phyloP scores from a whole-genome alignment of 768 basidiomycete genomes.

The Tremella yokohamensis region DNA sequence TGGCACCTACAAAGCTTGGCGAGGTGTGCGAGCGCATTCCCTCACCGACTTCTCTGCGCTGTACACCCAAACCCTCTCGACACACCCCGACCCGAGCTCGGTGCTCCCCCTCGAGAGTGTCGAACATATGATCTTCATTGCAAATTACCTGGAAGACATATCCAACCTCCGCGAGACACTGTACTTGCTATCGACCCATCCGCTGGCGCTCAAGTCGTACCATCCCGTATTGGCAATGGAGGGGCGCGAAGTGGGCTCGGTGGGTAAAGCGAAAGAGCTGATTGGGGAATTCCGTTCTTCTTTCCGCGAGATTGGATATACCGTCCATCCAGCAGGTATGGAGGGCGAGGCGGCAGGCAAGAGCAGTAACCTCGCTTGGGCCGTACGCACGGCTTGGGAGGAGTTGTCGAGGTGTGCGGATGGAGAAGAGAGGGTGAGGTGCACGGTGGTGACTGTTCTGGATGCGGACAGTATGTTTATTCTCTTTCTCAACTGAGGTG shows the following conservation, averaged over 20 bases:
- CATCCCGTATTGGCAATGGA: slow-evolving; percentile 44
- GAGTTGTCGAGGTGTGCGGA: slow-evolving; percentile 22
- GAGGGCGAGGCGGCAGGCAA: slow-evolving; percentile 41
- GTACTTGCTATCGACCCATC: slow-evolving; percentile 41
- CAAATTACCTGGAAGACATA: slow-evolving; percentile 35
- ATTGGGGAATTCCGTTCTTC: slow-evolving; percentile 32
- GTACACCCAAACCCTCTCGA: slow-evolving; percentile 10
- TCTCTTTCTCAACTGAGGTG: background rate
- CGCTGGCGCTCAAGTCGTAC: slow-evolving; percentile 30
- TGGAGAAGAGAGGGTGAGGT: slow-evolving; percentile 20
- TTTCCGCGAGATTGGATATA: slow-evolving; percentile 41
- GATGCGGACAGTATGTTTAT: slow-evolving; percentile 36
- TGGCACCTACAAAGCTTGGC: slow-evolving; percentile 27
- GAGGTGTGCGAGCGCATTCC: slow-evolving; percentile 21
- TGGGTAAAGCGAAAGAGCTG: slow-evolving; percentile 33
- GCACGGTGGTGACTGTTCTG: slow-evolving; percentile 37
- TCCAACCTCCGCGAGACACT: slow-evolving; percentile 36
- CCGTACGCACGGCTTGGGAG: slow-evolving; percentile 23
- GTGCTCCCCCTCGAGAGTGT: slow-evolving; percentile 32
- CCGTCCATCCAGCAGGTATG: slow-evolving; percentile 36
- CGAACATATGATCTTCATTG: slow-evolving; percentile 33
- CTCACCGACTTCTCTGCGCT: slow-evolving; percentile 27
- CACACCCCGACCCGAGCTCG: slow-evolving; percentile 2
- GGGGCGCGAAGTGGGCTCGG: slow-evolving; percentile 33
- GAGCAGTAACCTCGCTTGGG: slow-evolving; percentile 43